Evolutionary conservation across 2,329 filamentous ascomycete species (phyloP), one percentile per base, ranked within the genome.

Genomic region (Fusarium veterinarium): DNA sequence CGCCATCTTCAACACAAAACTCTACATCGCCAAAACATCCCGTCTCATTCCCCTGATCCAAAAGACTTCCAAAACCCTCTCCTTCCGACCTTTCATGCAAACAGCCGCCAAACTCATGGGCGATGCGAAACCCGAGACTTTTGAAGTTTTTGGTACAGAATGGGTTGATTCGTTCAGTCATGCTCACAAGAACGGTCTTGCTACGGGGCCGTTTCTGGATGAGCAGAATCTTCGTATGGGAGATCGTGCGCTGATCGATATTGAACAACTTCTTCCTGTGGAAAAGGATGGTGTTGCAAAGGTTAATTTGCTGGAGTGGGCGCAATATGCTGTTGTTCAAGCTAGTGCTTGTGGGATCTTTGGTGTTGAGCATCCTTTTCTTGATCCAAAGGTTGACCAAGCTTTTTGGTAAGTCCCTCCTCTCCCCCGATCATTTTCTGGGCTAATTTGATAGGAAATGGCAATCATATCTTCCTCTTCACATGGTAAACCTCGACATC

Each of bases 51-150:
- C 77, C 4, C n/a, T 73, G 0, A 74, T 80, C 33, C 77, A 78
- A 55, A 76, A 66, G n/a, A 52, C 69, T 0, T 69, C 72, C 14
- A 78, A 77, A 25, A 75, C 74, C 0, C 51, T 80, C 0, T 76
- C 77, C 8, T 80, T 80, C 59, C 73, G 74, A 0, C 79, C 79
- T 0, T 77, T 80, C 5, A 64, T 80, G 40, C 77, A 78, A 8
- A 72, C 73, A 8, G 65, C 60, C 6, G 28, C 68, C 0, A 74
- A 51, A 37, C 17, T 52, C 10, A 70, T 75, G 73, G 74, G 71
- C 0, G 71, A 58, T n/a, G 68, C 73, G 0, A 64, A 46, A 1
- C 31, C 67, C 0, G 65, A 70, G 31, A 74, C 71, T 0, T 62
- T 58, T 5, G 64, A 74, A 5, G n/a, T 66, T 3, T 74, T 75